Percentiles rank a stretch among this genome's conserved stretches.
phyloP scores from a whole-genome alignment of 2,329 filamentous ascomycete species.

The Basipetospora chlamydospora region DNA sequence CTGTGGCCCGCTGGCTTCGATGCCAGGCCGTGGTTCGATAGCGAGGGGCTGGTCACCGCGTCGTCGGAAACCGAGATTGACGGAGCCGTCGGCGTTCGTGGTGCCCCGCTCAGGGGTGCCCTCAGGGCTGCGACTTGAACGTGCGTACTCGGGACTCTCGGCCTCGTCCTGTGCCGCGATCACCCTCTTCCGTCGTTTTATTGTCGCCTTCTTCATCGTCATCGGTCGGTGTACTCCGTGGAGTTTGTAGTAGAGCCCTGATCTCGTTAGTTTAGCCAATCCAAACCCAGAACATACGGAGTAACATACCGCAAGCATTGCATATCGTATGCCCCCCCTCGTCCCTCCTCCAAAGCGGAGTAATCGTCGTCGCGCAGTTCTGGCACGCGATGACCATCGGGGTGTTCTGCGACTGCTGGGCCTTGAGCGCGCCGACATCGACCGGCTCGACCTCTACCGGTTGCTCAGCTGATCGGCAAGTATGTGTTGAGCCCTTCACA shows the following conservation, averaged over 20 bases:
- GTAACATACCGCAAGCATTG: conserved; percentile 71
- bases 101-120: conserved; percentile 35
- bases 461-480: too few relatives aligned
- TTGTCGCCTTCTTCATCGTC: conserved; percentile 97
- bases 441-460: too few relatives aligned
- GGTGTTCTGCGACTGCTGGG: conserved; percentile 28
- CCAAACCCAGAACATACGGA: not conserved
- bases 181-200: conserved; percentile 88
- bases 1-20: conserved; percentile 23
- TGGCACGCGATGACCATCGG: conserved; percentile 77
- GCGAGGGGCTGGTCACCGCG: conserved; percentile 10
- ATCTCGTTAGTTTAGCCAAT: too few relatives aligned
- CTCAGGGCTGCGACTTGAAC: conserved; percentile 23
- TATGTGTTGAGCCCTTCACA: conserved; percentile 38
- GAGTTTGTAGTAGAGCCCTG: conserved; percentile 93
- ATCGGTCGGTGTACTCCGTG: conserved; percentile 86
- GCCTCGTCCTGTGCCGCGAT: conserved; percentile 51
- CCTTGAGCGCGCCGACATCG: conserved; percentile 27
- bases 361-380: conserved; percentile 93
- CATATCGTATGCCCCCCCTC: conserved; percentile 94
- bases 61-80: conserved; percentile 44
- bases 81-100: conserved; percentile 48
- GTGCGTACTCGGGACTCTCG: conserved; percentile 32
- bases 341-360: conserved; percentile 87
- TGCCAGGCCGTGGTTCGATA: conserved; percentile 26